A percentile compares a stretch with the other conserved stretches of the same genome.
Conservation (phyloP, 768 basidiomycete genomes). For the Boletus tomentosulus region DNA sequence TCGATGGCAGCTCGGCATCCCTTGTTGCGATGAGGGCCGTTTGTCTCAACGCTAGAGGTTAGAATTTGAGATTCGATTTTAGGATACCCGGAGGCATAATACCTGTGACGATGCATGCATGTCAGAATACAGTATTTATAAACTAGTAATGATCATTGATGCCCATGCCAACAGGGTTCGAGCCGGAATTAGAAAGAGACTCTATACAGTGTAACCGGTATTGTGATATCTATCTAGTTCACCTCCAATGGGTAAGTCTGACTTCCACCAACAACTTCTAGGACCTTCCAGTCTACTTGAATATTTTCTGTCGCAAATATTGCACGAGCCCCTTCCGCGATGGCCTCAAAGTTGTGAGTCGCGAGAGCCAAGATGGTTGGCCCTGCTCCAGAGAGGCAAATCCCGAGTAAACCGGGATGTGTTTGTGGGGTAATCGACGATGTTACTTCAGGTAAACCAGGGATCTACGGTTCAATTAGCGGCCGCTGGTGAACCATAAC, state of each 20-base stretch:
- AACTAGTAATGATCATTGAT: slow-evolving; percentile 14
- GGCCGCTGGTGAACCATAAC: background rate
- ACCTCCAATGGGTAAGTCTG: slow-evolving; percentile 17
- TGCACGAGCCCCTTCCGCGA: slow-evolving; percentile 73
- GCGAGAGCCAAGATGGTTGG: slow-evolving; percentile 97
- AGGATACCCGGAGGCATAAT: slow-evolving; percentile 25
- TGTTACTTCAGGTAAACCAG: slow-evolving; percentile 91
- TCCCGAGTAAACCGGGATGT: slow-evolving; percentile 93
- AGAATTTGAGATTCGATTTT: slow-evolving; percentile 12
- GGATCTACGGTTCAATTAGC: slow-evolving; percentile 56
- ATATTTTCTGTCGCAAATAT: slow-evolving; percentile 72
- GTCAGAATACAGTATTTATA: slow-evolving; percentile 11
- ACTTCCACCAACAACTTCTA: slow-evolving; percentile 57
- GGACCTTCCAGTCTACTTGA: slow-evolving; percentile 86
- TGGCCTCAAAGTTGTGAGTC: slow-evolving; percentile 74
- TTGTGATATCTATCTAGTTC: slow-evolving; percentile 8
- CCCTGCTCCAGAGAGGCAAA: slow-evolving; percentile 96
- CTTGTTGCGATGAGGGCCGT: slow-evolving; percentile 85
- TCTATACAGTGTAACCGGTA: background rate
- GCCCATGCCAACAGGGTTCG: too few relatives aligned
- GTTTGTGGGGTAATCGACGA: slow-evolving; percentile 80
- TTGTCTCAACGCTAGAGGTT: slow-evolving; percentile 82
- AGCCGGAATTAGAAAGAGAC: too few relatives aligned
- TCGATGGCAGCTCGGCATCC: slow-evolving; percentile 60
- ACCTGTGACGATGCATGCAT: slow-evolving; percentile 17